Evolutionary conservation across 805 yeast species (phyloP).

Genomic region (Metschnikowia picachoensis): DNA sequence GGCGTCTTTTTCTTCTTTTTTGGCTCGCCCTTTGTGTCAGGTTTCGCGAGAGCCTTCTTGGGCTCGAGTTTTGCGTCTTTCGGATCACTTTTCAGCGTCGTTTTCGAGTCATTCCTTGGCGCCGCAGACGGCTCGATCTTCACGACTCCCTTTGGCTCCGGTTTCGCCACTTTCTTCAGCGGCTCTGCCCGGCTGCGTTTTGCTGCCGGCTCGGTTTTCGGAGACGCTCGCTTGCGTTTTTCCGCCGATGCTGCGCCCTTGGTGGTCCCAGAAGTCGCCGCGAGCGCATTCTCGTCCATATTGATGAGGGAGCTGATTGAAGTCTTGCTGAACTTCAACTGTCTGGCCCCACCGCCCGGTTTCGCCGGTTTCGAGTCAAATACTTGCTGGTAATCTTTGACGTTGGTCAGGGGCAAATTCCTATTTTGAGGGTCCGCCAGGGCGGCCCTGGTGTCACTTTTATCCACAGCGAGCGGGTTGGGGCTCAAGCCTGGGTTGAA

Average conservation of each 20-base stretch:
- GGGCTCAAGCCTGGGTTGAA: not conserved
- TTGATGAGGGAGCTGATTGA: conserved; percentile 41
- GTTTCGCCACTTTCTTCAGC: conserved; percentile 6
- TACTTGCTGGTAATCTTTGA: not conserved
- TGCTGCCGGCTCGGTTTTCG: conserved; percentile 12
- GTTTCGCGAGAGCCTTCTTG: not conserved
- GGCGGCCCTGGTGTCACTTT: not conserved
- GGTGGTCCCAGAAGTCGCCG: not conserved
- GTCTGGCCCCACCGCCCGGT: conserved; percentile 1
- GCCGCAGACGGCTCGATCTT: conserved; percentile 15
- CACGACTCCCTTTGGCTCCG: not conserved
- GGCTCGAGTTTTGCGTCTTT: conserved; percentile 1
- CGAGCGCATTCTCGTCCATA: conserved; percentile 21
- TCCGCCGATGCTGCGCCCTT: conserved; percentile 2
- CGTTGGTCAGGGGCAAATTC: not conserved
- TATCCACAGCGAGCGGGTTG: not conserved
- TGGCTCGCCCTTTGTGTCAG: conserved; percentile 5
- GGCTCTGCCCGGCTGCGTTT: conserved; percentile 11
- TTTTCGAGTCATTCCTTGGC: conserved; percentile 9
- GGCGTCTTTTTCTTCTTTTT: conserved; percentile 22
- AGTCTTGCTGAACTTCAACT: conserved; percentile 24
- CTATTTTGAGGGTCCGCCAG: conserved; percentile 1
- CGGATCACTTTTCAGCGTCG: not conserved
- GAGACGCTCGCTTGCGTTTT: conserved; percentile 12
- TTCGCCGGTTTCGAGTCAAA: not conserved